These are phyloP conservation scores for Euphorbia corollata DNA, from an alignment of 441 rosid genomes.

Conservation along the genomic window DNA sequence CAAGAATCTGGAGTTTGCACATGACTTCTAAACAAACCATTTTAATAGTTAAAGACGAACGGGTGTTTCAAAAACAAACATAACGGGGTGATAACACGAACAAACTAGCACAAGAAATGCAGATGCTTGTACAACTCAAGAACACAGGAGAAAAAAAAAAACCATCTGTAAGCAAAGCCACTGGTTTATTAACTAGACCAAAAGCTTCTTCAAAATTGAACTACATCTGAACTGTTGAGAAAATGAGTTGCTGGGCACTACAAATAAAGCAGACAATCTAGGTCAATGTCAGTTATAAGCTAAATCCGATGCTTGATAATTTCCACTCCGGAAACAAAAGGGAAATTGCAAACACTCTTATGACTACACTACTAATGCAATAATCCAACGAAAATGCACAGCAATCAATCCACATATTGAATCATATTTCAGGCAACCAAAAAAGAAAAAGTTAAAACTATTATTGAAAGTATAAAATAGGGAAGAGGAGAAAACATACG, in stretches of 20 bases:
- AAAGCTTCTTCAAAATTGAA: too few relatives aligned
- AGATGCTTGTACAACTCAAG: not conserved
- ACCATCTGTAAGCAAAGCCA: not conserved
- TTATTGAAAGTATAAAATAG: not conserved
- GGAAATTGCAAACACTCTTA: not conserved
- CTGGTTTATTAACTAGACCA: too few relatives aligned
- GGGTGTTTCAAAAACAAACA: not conserved
- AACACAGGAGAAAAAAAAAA: not conserved
- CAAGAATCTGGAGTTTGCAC: not conserved
- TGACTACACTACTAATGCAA: not conserved
- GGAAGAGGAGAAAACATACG: conserved; percentile 40
- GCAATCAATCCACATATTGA: not conserved
- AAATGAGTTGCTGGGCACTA: too few relatives aligned
- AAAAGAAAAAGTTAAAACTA: not conserved
- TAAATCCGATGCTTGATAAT: not conserved
- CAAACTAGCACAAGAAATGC: not conserved
- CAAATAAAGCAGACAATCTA: not conserved
- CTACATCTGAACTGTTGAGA: too few relatives aligned
- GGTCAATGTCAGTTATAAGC: not conserved
- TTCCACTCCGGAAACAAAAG: not conserved
- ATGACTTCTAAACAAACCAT: conserved; percentile 1
- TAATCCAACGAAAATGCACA: not conserved
- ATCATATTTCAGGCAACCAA: not conserved
- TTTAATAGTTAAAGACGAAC: not conserved
- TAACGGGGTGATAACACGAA: too few relatives aligned